phyloP scores from a whole-genome alignment of 495 filamentous ascomycete species.

The Lasiosphaeria ovina region DNA sequence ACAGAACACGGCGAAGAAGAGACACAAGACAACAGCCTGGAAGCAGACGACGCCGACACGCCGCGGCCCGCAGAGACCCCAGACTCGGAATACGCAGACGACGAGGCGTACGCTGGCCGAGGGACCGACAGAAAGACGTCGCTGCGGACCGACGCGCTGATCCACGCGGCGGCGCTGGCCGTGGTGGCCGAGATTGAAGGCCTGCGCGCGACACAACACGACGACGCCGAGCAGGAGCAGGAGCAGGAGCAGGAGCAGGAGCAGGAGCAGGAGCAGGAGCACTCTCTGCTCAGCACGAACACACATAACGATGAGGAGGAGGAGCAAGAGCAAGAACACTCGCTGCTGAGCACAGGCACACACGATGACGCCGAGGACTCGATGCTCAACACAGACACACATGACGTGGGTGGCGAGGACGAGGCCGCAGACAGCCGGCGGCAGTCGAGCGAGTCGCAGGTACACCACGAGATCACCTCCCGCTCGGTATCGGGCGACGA shows the following conservation, averaged over 20 bases:
- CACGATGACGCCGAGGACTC: constrained; percentile 27
- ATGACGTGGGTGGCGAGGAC: constrained; percentile 31
- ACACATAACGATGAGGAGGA: constrained; percentile 7
- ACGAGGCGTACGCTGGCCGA: not conserved
- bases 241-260: constrained; percentile 5
- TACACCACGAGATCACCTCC: constrained; percentile 21
- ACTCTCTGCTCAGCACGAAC: not conserved
- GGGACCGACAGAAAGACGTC: constrained; percentile 23
- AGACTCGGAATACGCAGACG: constrained; percentile 4
- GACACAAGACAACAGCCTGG: too few relatives aligned
- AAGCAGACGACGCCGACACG: not conserved
- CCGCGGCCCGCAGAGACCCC: constrained; percentile 3
- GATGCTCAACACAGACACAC: constrained; percentile 31
- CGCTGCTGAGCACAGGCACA: constrained; percentile 27
- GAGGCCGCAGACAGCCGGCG: constrained; percentile 20
- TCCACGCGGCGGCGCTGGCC: constrained; percentile 43
- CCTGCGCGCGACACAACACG: not conserved
- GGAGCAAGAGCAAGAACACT: constrained; percentile 28
- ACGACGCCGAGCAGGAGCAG: too few relatives aligned
- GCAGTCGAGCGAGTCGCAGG: constrained; percentile 19
- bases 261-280: constrained; percentile 8
- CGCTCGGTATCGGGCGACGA: constrained; percentile 28
- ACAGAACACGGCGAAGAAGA: too few relatives aligned
- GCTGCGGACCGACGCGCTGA: constrained; percentile 38
- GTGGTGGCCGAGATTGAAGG: constrained; percentile 40